A percentile compares a stretch with the other conserved stretches of the same genome.
Evolutionary conservation across 148 eudicot genomes (phyloP).

Genomic region (Beta vulgaris): DNA sequence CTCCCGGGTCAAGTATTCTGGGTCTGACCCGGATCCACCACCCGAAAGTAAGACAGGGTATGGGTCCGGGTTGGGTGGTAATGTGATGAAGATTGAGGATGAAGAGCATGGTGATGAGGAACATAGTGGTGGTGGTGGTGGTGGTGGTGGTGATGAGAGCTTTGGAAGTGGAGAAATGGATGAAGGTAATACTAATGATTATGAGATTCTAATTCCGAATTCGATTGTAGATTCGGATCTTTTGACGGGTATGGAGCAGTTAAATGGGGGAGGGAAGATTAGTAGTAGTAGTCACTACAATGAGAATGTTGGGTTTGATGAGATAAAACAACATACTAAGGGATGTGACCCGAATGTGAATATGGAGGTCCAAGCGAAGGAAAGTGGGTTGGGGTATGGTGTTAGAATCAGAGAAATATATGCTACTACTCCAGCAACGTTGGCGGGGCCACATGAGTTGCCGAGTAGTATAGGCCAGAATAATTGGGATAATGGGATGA

Average conservation of each 20-base stretch:
- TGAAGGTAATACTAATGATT: not conserved
- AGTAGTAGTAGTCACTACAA: not conserved
- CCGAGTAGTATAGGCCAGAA: slow-evolving; percentile 10
- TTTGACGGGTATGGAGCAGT: slow-evolving; percentile 20
- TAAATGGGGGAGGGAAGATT: not conserved
- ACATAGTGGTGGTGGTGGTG: not conserved
- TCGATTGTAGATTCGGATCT: slow-evolving; percentile 17
- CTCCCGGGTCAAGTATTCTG: not conserved
- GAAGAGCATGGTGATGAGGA: not conserved
- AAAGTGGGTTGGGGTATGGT: not conserved
- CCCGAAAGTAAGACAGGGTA: not conserved
- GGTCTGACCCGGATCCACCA: not conserved
- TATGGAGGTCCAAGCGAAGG: not conserved
- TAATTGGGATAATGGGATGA: slow-evolving; percentile 10
- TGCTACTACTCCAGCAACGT: slow-evolving; percentile 11
- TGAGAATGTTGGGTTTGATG: not conserved
- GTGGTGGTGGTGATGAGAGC: not conserved
- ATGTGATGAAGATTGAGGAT: not conserved
- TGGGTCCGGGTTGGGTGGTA: not conserved
- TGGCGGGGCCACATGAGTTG: slow-evolving; percentile 20
- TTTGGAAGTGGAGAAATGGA: slow-evolving; percentile 8
- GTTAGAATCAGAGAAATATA: slow-evolving; percentile 1
- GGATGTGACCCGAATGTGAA: slow-evolving; percentile 5
- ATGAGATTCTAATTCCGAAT: not conserved
- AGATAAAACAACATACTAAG: not conserved